These are phyloP conservation scores for Podospora appendiculata DNA, from an alignment of 495 filamentous ascomycete genomes.

Conservation along the genomic window DNA sequence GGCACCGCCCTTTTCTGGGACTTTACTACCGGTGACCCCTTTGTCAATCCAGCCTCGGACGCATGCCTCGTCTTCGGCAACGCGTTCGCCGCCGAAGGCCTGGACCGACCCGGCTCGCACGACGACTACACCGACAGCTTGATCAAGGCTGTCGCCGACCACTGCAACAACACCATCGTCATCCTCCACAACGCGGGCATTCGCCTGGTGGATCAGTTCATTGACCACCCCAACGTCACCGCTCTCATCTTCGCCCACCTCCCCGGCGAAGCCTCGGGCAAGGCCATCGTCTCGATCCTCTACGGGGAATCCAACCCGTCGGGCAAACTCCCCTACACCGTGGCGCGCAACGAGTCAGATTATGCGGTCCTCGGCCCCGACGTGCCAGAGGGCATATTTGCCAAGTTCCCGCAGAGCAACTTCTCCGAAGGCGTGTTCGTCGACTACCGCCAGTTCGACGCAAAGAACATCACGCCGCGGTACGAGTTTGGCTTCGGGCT, in stretches of 20 bases:
- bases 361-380: slow-evolving; percentile 41
- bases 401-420: slow-evolving; percentile 48
- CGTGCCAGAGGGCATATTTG: slow-evolving; percentile 24
- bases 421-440: slow-evolving; percentile 60
- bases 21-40: slow-evolving; percentile 28
- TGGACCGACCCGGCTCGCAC: slow-evolving; percentile 30
- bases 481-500: slow-evolving; percentile 70
- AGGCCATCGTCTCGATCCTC: slow-evolving; percentile 47
- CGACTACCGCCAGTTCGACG: slow-evolving; percentile 62
- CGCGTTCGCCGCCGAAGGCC: slow-evolving; percentile 48
- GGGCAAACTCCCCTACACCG: slow-evolving; percentile 64
- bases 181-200: slow-evolving; percentile 54
- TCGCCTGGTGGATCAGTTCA: slow-evolving; percentile 49
- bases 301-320: slow-evolving; percentile 53
- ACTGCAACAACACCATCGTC: slow-evolving; percentile 56
- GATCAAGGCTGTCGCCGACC: slow-evolving; percentile 46
- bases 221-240: slow-evolving; percentile 56
- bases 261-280: slow-evolving; percentile 54
- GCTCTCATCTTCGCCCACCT: slow-evolving; percentile 54
- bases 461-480: slow-evolving; percentile 51
- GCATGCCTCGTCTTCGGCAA: slow-evolving; percentile 62
- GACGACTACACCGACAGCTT: slow-evolving; percentile 51
- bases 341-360: slow-evolving; percentile 56
- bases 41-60: slow-evolving; percentile 46
- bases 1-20: slow-evolving; percentile 46